These are phyloP conservation scores for Acacia confusa DNA, from an alignment of 306 rosid genomes.

Conservation along the genomic window DNA sequence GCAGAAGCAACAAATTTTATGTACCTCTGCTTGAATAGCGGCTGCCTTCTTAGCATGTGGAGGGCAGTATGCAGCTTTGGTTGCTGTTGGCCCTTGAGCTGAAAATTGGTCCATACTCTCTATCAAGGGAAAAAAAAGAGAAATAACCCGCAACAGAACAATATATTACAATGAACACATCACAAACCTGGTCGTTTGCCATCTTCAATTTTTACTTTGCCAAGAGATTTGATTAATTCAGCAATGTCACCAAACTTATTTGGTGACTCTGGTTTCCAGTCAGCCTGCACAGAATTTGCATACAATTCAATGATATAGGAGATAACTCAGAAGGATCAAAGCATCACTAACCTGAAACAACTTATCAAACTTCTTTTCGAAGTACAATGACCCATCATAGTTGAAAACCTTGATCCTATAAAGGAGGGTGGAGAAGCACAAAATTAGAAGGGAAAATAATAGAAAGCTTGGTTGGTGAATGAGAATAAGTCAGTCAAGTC, in stretches of 20 bases:
- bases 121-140: conserved; percentile 12
- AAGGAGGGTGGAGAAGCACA: background rate
- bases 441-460: background rate
- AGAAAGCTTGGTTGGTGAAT: background rate
- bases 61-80: conserved; percentile 78
- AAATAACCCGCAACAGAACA: background rate
- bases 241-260: conserved; percentile 64
- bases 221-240: conserved; percentile 63
- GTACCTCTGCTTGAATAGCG: conserved; percentile 86
- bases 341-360: conserved; percentile 74
- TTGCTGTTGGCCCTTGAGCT: conserved; percentile 66
- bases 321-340: conserved; percentile 18
- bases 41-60: conserved; percentile 89
- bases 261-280: conserved; percentile 89
- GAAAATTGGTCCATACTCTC: conserved; percentile 35
- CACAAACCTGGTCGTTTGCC: conserved; percentile 65
- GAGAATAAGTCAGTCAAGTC: background rate
- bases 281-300: conserved; percentile 57
- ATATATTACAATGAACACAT: conserved; percentile 18
- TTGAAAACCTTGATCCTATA: conserved; percentile 84
- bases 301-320: conserved; percentile 16
- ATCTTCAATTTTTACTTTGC: conserved; percentile 57
- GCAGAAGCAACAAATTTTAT: background rate
- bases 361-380: conserved; percentile 91
- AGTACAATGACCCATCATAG: conserved; percentile 76